Base-by-base conservation (phyloP, 352 stramenopile genomes). In the Lagenidium sp. region DNA sequence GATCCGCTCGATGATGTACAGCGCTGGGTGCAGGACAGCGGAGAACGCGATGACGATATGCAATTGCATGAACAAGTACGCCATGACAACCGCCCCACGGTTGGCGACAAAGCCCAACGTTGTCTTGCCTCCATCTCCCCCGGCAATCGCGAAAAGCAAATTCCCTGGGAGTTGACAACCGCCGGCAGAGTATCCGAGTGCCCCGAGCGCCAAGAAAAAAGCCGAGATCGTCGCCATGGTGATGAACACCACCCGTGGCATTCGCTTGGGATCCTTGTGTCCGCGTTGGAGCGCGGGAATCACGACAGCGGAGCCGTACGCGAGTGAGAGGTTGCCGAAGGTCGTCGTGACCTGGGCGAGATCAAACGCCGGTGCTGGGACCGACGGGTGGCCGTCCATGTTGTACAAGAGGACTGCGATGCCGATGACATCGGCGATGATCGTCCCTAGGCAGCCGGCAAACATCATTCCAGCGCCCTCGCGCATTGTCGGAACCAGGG, bases 101-200 rank as follows among this genome's bases (percentile, higher is more conserved):
- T 53, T 38, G 31, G 31, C 19, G 2, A 16, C 10, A 37, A 64
- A 73, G 13, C 62, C 62, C 22, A 68, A 43, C 22, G 38, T 48
- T 4, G 60, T 57, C 18, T 72, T 28, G 3, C 38, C 63, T 28
- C 0, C 26, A 20, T 46, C 43, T 44, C 70, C 45, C 7, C 63
- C 61, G 57, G 66, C 79, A 37, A 86, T 82, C 10, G 68, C 68
- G 47, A 82, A 86, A 8, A 84, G 56, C 48, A 86, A 37, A 56
- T 85, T 85, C 25, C 69, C 65, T 8, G 62, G 65, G 42, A 85
- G 82, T 54, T 83, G 73, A 52, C 73, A 83, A 5, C 73, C 73
- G 4, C 80, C 56, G 2, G 60, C 60, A 30, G 65, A 77, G 57
- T 79, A 82, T 21, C 63, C 58, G 13, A 61, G 70, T 41, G 50